These are phyloP conservation scores for Nissolia schottii DNA, from an alignment of 306 rosid genomes.

Conservation along the genomic window DNA sequence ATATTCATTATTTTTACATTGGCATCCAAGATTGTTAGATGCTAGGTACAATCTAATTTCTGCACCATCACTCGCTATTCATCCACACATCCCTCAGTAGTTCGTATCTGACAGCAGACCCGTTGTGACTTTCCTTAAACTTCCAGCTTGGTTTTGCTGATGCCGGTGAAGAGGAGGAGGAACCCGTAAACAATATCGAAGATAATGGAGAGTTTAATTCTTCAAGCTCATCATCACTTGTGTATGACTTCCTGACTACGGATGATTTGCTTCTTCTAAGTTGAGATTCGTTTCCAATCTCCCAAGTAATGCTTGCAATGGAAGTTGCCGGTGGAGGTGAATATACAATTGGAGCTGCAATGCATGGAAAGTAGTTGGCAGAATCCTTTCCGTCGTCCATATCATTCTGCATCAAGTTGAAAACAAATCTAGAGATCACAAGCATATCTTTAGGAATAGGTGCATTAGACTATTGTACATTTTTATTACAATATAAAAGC, in stretches of 20 bases:
- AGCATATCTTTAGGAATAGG: neutral
- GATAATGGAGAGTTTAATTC: conserved; percentile 79
- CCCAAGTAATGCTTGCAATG: conserved; percentile 48
- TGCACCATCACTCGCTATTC: conserved; percentile 50
- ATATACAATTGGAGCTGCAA: conserved; percentile 61
- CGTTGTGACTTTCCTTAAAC: conserved; percentile 37
- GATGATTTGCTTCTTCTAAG: conserved; percentile 81
- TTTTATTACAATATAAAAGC: neutral
- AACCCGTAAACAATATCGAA: conserved; percentile 39
- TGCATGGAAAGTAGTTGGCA: conserved; percentile 61
- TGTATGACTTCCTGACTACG: conserved; percentile 71
- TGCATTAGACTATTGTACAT: neutral
- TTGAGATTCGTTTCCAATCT: conserved; percentile 51
- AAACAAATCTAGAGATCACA: neutral
- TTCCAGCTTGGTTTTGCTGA: conserved; percentile 42
- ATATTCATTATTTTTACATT: conserved; percentile 2
- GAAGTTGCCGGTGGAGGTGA: conserved; percentile 58
- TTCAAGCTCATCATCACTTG: conserved; percentile 95
- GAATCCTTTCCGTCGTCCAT: conserved; percentile 46
- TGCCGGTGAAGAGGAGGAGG: conserved; percentile 36
- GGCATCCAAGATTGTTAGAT: neutral
- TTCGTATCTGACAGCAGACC: conserved; percentile 64
- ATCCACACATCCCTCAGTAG: conserved; percentile 85
- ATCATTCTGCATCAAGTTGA: conserved; percentile 47
- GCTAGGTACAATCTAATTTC: neutral